Evolutionary conservation across 192 early-diverging fungal species (phyloP), one percentile per base, ranked within the genome.

Genomic region (Borealophlyctis nickersoniae): DNA sequence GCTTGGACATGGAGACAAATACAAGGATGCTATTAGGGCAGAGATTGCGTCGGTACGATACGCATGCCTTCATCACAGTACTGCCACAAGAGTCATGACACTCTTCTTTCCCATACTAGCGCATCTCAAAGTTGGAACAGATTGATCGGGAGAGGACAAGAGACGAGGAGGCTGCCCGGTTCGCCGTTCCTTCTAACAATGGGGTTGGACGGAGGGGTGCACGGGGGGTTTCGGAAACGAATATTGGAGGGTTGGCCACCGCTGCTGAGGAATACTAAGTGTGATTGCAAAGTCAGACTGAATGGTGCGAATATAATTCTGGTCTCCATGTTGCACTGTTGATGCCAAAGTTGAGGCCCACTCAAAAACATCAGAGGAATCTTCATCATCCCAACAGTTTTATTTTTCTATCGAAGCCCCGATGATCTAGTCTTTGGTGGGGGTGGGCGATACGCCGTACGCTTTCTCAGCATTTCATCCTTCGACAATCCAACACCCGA

Each of bases 31-130:
- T 48, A 81, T 81, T 28, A 68, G 73, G 48, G 36, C 32, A 11
- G 79, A 81, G 65, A 81, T 81, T 48, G 52, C 67, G 14, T 16
- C 32, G 65, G 77, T 78, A 58, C 19, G 69, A 3, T 23, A 14
- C 23, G 60, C n/a, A 24, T 7, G 23, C 22, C 13, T 49, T 22
- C 16, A 3, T 5, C 45, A 31, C 49, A 1, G 19, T 30, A 23
- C 48, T 4, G 32, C 30, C 22, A 14, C 39, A 4, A 33, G 13
- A 13, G 16, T 48, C 31, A 24, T 27, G 4, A 13, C 34, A 45
- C 13, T 34, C 11, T n/a, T 45, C 19, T 28, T 33, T 19, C 59
- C 3, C 27, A 31, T 39, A 22, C 14, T 49, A 69, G 65, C 16
- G 74, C 34, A 65, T 76, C 14, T 53, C 52, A 24, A 34, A 65